Base-by-base conservation (phyloP, 2,329 filamentous ascomycete species). In the Arachnomyces sp. region DNA sequence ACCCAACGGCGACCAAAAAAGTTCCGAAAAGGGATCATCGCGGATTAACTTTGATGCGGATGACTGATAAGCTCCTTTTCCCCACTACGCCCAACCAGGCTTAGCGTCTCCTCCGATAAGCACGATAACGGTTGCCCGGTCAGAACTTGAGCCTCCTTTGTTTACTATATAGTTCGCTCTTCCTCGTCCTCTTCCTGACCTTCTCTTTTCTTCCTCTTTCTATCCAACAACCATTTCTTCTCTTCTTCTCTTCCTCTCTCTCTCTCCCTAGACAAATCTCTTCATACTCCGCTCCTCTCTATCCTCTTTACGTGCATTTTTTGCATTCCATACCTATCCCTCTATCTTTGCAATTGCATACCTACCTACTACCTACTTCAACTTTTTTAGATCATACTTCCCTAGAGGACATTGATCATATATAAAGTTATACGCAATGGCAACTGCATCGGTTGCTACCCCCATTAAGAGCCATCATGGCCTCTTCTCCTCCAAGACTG, bases 381-480 rank as follows among this genome's bases (percentile, higher is more conserved):
- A 62, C 49, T 61, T 55, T 52, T 59, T 54, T 59, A 61, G 59
- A 60, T 56, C 53, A 48, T 51, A 53, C 49, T 43, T 48, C 45
- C 48, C 45, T 39, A n/a, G 43, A 50, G 46, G 45, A 45, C 44
- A 44, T 49, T 51, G 55, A 53, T 61, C 56, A 42, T 41, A 44
- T 42, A 54, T 36, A 55, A 53, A 57, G 55, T 61, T 35, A 44
- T 43, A 31, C 66, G 76, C 55, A 63, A 96, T 96, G 90, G 87
- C 90, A 63, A 84, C 82, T 64, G 70, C 77, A 64, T 71, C 78
- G 60, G 79, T 95, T 66, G 84, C 87, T 57, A 96, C 92, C 46
- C 92, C 92, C 45, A 74, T 92, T 62, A 96, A 95, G 76, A 92
- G 85, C 75, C 90, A 94, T 66, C 81, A 84, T 68, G 87, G 88